A percentile compares a stretch with the other conserved stretches of the same genome.
Conservation (phyloP, 1,284 basidiomycete genomes). For the Takashimella tepidaria region DNA sequence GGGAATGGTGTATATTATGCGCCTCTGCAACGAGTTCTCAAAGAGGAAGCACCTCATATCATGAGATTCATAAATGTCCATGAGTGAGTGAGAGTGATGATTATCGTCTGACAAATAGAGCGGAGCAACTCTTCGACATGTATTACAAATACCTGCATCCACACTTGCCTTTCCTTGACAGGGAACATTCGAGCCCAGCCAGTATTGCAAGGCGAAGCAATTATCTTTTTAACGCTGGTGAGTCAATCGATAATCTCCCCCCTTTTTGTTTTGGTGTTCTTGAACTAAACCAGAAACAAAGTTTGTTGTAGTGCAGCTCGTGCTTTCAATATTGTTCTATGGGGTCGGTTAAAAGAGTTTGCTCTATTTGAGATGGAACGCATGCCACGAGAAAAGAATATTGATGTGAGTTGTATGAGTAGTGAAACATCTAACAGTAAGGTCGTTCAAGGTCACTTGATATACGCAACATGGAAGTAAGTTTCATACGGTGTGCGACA, state of each 20-base stretch:
- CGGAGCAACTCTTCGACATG: constrained; percentile 28
- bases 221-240: constrained; percentile 36
- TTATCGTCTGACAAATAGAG: constrained; percentile 14
- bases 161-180: constrained; percentile 30
- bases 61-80: constrained; percentile 24
- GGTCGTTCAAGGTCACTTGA: constrained; percentile 30
- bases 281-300: constrained; percentile 3
- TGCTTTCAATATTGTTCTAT: constrained; percentile 25
- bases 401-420: constrained; percentile 18
- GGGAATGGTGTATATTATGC: constrained; percentile 21
- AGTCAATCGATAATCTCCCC: constrained; percentile 7
- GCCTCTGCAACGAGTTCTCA: constrained; percentile 16
- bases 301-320: constrained; percentile 33
- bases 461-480: constrained; percentile 32
- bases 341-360: constrained; percentile 32
- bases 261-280: too few species aligned
- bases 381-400: constrained; percentile 32
- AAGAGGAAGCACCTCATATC: constrained; percentile 32
- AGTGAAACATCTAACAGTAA: not conserved
- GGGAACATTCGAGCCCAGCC: constrained; percentile 17
- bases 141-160: constrained; percentile 30
- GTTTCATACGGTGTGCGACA: not conserved
- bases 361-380: constrained; percentile 32
- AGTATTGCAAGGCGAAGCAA: constrained; percentile 30
- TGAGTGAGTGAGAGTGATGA: constrained; percentile 17